Percentiles rank a stretch among this genome's conserved stretches.
These are phyloP conservation scores for Beta macrorhiza DNA, from an alignment of 179 eudicot genomes.

Conservation along the genomic window DNA sequence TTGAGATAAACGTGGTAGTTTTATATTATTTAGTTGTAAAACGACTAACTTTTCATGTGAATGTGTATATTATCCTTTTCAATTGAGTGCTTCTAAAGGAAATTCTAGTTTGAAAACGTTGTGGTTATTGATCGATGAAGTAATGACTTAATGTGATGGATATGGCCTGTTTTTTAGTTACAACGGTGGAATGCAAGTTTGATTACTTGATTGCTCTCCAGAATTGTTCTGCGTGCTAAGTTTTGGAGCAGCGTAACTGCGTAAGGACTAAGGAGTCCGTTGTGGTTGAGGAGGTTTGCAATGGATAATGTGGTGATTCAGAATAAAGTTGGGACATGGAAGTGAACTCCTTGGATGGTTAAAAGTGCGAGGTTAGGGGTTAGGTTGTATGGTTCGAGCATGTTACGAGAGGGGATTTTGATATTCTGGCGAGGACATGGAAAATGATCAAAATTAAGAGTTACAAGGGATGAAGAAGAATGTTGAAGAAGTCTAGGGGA, in stretches of 20 bases:
- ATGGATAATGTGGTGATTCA: not conserved
- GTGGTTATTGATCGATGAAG: not conserved
- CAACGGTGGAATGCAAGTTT: not conserved
- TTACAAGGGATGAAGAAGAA: no score
- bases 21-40: not conserved
- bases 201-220: no score
- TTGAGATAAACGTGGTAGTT: not conserved
- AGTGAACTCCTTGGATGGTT: not conserved
- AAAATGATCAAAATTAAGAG: not conserved
- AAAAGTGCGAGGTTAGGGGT: not conserved
- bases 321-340: not conserved
- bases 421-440: not conserved
- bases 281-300: not conserved
- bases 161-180: not conserved
- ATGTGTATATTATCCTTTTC: not conserved
- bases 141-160: not conserved
- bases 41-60: not conserved
- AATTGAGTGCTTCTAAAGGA: not conserved
- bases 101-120: not conserved
- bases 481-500: not conserved
- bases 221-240: not conserved
- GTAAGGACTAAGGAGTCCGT: not conserved
- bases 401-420: not conserved
- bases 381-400: not conserved
- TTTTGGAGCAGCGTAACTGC: not conserved